phyloP scores from a whole-genome alignment of 371 early-diverging fungal species.

The Mucor racemosus region DNA sequence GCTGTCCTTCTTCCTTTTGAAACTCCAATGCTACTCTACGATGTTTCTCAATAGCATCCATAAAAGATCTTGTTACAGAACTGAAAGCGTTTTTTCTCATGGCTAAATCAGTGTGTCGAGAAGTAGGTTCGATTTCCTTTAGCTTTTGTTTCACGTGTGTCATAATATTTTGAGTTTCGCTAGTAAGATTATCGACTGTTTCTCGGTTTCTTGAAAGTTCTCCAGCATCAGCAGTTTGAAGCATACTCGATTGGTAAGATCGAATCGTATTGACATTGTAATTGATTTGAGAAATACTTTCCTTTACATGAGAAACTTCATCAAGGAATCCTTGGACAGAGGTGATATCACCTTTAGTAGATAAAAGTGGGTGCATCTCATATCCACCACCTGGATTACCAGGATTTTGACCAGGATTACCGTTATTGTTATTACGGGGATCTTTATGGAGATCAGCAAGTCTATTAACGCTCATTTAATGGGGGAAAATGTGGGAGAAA shows the following conservation, averaged over 20 bases:
- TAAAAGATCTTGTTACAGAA: conserved; percentile 45
- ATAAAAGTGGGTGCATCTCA: conserved; percentile 56
- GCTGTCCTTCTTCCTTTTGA: conserved; percentile 47
- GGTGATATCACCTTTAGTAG: conserved; percentile 38
- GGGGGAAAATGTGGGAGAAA: conserved; percentile 4
- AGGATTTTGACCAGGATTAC: conserved; percentile 20
- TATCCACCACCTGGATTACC: conserved; percentile 27
- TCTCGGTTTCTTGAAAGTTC: conserved; percentile 36
- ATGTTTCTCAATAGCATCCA: conserved; percentile 51
- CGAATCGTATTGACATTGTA: conserved; percentile 42
- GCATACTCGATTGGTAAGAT: conserved; percentile 37
- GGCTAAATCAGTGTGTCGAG: conserved; percentile 47
- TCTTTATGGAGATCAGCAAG: conserved; percentile 43
- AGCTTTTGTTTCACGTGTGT: conserved; percentile 49
- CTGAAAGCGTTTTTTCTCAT: conserved; percentile 55
- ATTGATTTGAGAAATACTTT: conserved; percentile 46
- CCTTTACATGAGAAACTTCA: conserved; percentile 46
- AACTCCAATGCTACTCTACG: conserved; percentile 48
- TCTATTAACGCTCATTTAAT: conserved; percentile 52
- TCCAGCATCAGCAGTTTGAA: conserved; percentile 47
- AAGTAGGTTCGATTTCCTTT: conserved; percentile 51
- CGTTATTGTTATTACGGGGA: conserved; percentile 5
- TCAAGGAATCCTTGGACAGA: conserved; percentile 36
- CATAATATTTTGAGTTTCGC: conserved; percentile 46
- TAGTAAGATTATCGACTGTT: conserved; percentile 32